These are phyloP conservation scores for Solanum boliviense DNA, from an alignment of 257 asterid genomes.

Conservation along the genomic window DNA sequence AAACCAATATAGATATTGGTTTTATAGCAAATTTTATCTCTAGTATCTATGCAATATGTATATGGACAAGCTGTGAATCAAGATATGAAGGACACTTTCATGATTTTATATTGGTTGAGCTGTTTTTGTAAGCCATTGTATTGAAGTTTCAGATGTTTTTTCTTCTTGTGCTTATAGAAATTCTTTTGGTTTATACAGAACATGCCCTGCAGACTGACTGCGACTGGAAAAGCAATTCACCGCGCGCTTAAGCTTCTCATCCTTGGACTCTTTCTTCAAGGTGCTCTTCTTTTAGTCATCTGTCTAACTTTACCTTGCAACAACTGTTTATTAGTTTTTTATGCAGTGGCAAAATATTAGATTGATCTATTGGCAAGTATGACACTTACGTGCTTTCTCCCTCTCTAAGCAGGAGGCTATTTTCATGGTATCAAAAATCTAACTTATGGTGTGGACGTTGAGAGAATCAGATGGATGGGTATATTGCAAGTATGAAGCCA, in stretches of 20 bases:
- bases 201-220: conserved; percentile 31
- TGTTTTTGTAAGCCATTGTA: neutral
- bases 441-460: conserved; percentile 52
- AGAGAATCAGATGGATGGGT: conserved; percentile 59
- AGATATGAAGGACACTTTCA: neutral
- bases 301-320: neutral
- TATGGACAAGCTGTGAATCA: neutral
- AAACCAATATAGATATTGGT: neutral
- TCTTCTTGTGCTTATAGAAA: neutral
- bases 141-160: neutral
- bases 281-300: conserved; percentile 16
- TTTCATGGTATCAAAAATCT: conserved; percentile 42
- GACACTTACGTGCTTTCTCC: neutral
- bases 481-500: conserved; percentile 42
- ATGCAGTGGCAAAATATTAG: neutral
- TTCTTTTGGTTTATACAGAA: conserved; percentile 20
- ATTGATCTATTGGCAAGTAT: neutral
- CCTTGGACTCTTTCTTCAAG: conserved; percentile 60
- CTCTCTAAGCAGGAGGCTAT: conserved; percentile 40
- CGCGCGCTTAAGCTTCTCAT: conserved; percentile 40
- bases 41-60: neutral
- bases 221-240: conserved; percentile 35
- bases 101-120: neutral
- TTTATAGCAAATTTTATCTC: neutral
- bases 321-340: neutral